These are phyloP conservation scores for Cylindrodendrum hubeiense DNA, from an alignment of 2,329 filamentous ascomycete species.

Conservation along the genomic window DNA sequence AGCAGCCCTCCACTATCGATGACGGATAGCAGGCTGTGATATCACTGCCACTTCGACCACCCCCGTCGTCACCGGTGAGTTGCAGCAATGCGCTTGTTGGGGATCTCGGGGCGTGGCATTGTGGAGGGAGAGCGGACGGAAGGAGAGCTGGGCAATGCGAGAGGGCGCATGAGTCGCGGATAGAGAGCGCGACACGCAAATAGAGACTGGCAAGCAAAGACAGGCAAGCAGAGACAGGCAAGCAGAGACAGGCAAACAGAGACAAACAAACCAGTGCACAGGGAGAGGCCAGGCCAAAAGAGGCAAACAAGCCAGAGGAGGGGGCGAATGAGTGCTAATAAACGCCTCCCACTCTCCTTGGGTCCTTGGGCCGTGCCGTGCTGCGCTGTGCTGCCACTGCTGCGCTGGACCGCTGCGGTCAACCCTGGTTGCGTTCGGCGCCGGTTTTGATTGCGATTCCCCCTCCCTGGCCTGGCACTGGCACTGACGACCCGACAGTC, in stretches of 20 bases:
- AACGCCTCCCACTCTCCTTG: conserved; percentile 7
- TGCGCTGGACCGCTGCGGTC: conserved; percentile 1
- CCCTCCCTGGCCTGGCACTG: conserved; percentile 37
- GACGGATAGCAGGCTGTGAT: conserved; percentile 12
- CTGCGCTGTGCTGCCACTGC: background rate
- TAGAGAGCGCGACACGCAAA: too few species aligned
- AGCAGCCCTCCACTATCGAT: conserved; percentile 15
- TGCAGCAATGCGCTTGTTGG: background rate
- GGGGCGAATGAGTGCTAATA: too few species aligned
- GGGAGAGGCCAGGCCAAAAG: background rate
- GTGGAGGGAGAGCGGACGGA: background rate
- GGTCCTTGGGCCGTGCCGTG: conserved; percentile 5
- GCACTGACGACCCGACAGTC: conserved; percentile 31
- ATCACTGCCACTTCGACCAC: conserved; percentile 20
- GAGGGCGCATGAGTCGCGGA: too few species aligned
- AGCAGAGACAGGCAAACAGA: background rate
- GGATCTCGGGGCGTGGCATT: background rate
- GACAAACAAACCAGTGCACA: too few species aligned
- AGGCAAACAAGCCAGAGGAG: background rate
- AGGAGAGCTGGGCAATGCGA: background rate
- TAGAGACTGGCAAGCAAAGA: too few species aligned
- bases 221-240: too few species aligned
- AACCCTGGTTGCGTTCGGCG: conserved; percentile 34
- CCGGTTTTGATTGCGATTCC: conserved; percentile 44
- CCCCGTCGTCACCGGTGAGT: background rate